Evolutionary conservation across 257 asterid genomes (phyloP), one percentile per base, ranked within the genome.

Genomic region (Solanum arcanum): DNA sequence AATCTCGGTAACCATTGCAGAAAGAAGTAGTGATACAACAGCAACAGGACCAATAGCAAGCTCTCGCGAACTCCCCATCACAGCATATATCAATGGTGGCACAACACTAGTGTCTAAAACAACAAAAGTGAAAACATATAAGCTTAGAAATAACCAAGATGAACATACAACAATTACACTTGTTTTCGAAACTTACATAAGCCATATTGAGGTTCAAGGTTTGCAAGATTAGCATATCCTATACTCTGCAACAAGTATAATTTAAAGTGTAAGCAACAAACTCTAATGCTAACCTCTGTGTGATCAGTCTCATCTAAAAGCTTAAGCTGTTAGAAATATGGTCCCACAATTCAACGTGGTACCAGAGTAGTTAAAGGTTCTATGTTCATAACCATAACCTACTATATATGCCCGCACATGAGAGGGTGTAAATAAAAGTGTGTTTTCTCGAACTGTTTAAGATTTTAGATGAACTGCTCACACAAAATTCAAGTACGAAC

Each of bases 151-250:
- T 41, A 41, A 14, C 11, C 3, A 25, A 46, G 8, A 44, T 25
- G 15, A 42, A n/a, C 13, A 77, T n/a, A 27, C 47, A 77, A 6
- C 23, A 70, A 16, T 13, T 12, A 14, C 52, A 41, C 12, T 77
- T 11, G n/a, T 12, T n/a, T 77, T 77, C 5, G 60, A 42, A 77
- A 69, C 75, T 94, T 91, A 95, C 98, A 94, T 12, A 95, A 87
- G 70, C 98, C 98, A 86, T 94, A 94, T 80, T 94, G 98, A 41
- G 98, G 98, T 84, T 94, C 97, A 89, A 95, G 92, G 81, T 91
- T 94, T 15, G 98, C 98, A 56, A 95, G 92, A 91, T 93, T 94
- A 86, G 98, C 98, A 88, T 95, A 95, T 47, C 97, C 98, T 89
- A 94, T 94, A 86, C 98, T 94, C 97, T 94, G 95, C 78, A 62